Evolutionary conservation across 352 stramenopile species (phyloP), one percentile per base, ranked within the genome.

Genomic region (Globisporangium splendens): DNA sequence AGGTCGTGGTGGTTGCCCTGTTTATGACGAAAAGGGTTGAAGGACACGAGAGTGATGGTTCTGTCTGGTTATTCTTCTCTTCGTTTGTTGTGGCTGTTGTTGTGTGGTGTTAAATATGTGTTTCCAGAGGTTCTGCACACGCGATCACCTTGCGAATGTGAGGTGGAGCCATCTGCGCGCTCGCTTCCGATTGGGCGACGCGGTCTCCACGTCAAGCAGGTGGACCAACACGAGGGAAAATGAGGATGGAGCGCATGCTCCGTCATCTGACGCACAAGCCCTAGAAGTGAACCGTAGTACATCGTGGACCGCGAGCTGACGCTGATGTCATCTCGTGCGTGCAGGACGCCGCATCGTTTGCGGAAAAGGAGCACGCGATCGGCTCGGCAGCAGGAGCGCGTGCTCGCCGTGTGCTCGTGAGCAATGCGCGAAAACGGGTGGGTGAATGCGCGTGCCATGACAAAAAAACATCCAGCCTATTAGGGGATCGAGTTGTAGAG

Each of bases 1-100:
- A 22, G 1, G 17, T 55, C n/a, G 20, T 28, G 35, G 49, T 44
- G 20, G 28, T 55, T 55, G 28, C 49, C 42, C n/a, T 49, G 41
- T 59, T 49, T 58, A 48, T 56, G 50, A 53, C 39, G 54, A 46
- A 54, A 54, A 46, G 46, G 55, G 55, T 61, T 61, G 55, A 62
- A 62, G 55, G 18, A 41, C 35, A n/a, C 10, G 11, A 54, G 55
- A 62, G 55, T 62, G 55, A 62, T 43, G 46, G 55, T 8, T 24
- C n/a, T 47, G 28, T 24, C 18, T 48, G 21, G 38, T 46, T 50
- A 33, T 21, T 14, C 31, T 56, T 43, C n/a, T 55, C 33, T 38
- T 39, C 22, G 21, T 41, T 59, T 8, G 3, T 28, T 53, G 35
- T n/a, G n/a, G n/a, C n/a, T n/a, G n/a, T n/a, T n/a, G 8, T 33